phyloP scores from a whole-genome alignment of 306 rosid species.

The Trifolium subterraneum region DNA sequence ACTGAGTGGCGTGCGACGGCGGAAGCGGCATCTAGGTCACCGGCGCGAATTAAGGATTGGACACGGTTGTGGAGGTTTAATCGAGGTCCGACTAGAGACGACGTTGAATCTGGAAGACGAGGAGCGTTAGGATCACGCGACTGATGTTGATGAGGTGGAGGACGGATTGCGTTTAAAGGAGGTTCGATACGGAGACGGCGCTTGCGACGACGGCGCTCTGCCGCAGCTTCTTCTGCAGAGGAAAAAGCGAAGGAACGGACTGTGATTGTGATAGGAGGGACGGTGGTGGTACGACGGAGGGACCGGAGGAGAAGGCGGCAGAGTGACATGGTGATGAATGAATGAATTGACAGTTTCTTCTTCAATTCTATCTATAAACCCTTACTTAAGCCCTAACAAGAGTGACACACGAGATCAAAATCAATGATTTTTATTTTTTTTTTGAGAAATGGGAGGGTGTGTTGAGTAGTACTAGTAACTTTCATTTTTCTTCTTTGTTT shows the following conservation, averaged over 20 bases:
- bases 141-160: conserved; percentile 56
- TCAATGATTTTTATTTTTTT: too few relatives aligned
- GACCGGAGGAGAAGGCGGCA: conserved; percentile 19
- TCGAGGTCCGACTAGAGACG: conserved; percentile 80
- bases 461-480: too few relatives aligned
- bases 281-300: not conserved
- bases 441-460: too few relatives aligned
- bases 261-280: not conserved
- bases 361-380: not conserved
- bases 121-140: conserved; percentile 88
- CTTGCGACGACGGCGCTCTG: conserved; percentile 89
- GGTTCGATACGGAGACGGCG: conserved; percentile 94
- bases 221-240: conserved; percentile 96
- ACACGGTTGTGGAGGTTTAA: conserved; percentile 92
- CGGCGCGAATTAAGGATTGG: conserved; percentile 90
- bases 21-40: conserved; percentile 88
- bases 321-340: not conserved
- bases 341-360: not conserved
- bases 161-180: conserved; percentile 79
- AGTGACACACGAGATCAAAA: too few relatives aligned
- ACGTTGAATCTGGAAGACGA: conserved; percentile 87
- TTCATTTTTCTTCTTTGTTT: too few relatives aligned
- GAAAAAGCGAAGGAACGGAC: conserved; percentile 28
- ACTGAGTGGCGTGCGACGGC: conserved; percentile 79
- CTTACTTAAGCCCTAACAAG: not conserved